These are phyloP conservation scores for Zygoascus flipseniorum DNA, from an alignment of 805 yeast species.

Conservation along the genomic window DNA sequence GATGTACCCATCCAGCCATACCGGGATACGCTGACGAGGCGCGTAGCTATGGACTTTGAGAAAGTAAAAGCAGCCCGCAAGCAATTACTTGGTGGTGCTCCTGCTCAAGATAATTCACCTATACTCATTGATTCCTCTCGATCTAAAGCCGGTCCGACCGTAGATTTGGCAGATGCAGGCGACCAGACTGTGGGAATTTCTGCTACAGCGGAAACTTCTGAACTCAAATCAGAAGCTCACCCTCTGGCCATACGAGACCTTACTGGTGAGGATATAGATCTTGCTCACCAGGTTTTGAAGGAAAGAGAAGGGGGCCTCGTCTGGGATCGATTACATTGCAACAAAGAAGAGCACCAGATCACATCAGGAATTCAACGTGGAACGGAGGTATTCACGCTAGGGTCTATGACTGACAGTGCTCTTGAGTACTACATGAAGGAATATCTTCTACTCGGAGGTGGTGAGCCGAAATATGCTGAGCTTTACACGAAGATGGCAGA, in stretches of 20 bases:
- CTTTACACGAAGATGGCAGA: conserved; percentile 26
- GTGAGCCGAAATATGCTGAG: conserved; percentile 29
- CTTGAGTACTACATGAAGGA: conserved; percentile 45
- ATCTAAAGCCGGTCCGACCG: neutral
- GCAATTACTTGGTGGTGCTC: neutral
- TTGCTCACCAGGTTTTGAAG: neutral
- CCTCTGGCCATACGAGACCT: neutral
- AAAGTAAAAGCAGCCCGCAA: neutral
- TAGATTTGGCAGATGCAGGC: neutral
- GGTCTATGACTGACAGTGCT: conserved; percentile 38
- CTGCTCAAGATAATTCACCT: neutral
- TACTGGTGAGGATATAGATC: neutral
- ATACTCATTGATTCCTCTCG: neutral
- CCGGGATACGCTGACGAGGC: neutral
- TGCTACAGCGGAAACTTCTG: neutral
- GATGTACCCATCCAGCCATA: neutral
- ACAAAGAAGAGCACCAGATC: neutral
- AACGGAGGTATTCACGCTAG: conserved; percentile 26
- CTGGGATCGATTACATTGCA: neutral
- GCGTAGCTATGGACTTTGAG: neutral
- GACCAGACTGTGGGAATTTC: neutral
- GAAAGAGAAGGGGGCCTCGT: neutral
- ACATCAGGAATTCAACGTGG: conserved; percentile 1
- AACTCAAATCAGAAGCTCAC: neutral
- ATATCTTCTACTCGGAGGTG: conserved; percentile 34